Base-by-base conservation (phyloP, 805 yeast species). In the Spencermartinsiella europaea region DNA sequence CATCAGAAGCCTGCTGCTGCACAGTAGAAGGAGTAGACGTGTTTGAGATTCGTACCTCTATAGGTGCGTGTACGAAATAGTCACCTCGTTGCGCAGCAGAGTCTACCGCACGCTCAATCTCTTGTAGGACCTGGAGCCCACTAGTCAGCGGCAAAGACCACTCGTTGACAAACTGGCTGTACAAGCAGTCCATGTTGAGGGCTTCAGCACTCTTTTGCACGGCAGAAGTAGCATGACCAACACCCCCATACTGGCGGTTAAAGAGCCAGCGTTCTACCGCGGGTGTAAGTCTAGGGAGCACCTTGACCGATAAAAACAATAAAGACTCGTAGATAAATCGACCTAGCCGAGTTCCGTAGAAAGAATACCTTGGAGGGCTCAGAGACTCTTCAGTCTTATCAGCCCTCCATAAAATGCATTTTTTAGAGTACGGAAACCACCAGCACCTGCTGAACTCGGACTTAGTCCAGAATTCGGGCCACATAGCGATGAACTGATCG, bases 391-490 rank as follows among this genome's bases (percentile, higher is more conserved):
- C 68, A 1, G 95, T 79, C 61, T 87, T 87, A 20, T 77, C 69
- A 34, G 95, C 98, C 61, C 95, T 78, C 97, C 98, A 91, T 41
- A 89, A 70, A 27, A 89, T 80, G 70, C 95, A 86, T 60, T 83
- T 83, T 43, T 79, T 77, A 15, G 93, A 74, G 65, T 91, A 93
- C 1, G 99, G 98, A 66, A 85, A 93, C 98, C 98, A 93, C 97
- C 98, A 91, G 42, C 89, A 79, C 53, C 98, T 79, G 39, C 89
- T 83, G 60, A 80, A 91, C 67, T 91, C 99, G n/a, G 88, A 76
- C 40, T 87, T 80, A 2, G 85, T 78, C 95, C 97, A 91, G 38
- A 91, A 66, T 12, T 73, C 71, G 54, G 84, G 87, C 88, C 95
- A 88, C 12, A 54, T 47, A 12, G 71, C 68, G 55, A 91, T 66